Conservation (phyloP, 2,329 filamentous ascomycete species). For the Botrytis sinoallii region DNA sequence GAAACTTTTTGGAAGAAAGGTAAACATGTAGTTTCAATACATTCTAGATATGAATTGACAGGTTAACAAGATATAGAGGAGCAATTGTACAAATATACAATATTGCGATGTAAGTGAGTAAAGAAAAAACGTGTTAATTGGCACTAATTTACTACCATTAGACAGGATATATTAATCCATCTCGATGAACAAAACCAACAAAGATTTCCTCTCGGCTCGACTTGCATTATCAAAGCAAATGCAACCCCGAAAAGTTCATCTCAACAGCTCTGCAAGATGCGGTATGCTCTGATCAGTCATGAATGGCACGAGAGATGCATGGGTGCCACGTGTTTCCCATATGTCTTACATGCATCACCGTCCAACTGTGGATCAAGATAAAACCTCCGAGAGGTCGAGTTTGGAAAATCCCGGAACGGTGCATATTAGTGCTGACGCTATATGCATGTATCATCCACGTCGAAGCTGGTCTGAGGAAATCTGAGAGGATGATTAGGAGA, state of each 20-base stretch:
- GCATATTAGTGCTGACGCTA: conserved; percentile 6
- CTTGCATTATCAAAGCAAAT: background rate
- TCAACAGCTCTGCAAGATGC: background rate
- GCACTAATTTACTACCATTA: background rate
- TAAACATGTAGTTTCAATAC: background rate
- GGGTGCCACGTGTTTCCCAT: conserved; percentile 14
- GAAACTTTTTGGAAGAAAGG: too few species aligned
- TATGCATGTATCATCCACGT: conserved; percentile 9
- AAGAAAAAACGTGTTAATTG: background rate
- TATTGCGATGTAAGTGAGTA: too few species aligned
- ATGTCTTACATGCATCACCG: conserved; percentile 12
- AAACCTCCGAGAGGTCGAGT: conserved; percentile 12
- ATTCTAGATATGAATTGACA: background rate
- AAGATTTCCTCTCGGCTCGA: background rate
- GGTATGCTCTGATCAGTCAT: background rate
- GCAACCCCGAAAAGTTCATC: background rate
- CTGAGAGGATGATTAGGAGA: background rate
- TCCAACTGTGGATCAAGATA: background rate
- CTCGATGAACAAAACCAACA: too few species aligned
- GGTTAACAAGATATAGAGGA: background rate
- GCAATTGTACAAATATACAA: background rate
- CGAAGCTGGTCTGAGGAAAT: background rate
- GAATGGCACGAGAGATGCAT: background rate
- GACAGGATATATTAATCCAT: background rate
- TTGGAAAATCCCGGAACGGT: background rate